Evolutionary conservation across 208 protist species (phyloP).

Genomic region (Leishmania mexicana): DNA sequence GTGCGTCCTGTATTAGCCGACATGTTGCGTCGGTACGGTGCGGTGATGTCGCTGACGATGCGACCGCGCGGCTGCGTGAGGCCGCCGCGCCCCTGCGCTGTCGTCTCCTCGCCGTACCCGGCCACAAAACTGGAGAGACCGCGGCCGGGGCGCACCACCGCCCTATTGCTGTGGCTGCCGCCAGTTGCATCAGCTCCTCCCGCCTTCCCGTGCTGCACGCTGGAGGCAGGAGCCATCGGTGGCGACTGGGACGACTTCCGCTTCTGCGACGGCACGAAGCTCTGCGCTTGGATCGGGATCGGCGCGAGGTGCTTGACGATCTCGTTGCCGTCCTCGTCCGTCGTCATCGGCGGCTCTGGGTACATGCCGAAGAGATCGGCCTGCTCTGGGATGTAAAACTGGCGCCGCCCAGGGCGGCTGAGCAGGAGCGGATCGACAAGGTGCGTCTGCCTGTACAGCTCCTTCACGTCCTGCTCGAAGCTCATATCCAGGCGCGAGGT

Average conservation of each 20-base stretch:
- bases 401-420: slow-evolving; percentile 36
- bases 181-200: background rate
- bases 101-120: slow-evolving; percentile 32
- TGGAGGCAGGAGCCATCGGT: background rate
- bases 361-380: slow-evolving; percentile 60
- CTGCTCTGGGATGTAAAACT: slow-evolving; percentile 47
- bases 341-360: slow-evolving; percentile 29
- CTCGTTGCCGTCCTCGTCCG: slow-evolving; percentile 27
- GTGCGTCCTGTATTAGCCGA: slow-evolving; percentile 16
- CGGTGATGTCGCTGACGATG: slow-evolving; percentile 31
- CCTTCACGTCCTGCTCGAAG: slow-evolving; percentile 67
- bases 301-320: slow-evolving; percentile 19
- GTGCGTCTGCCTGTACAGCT: slow-evolving; percentile 57
- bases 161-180: background rate
- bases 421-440: slow-evolving; percentile 54
- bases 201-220: background rate
- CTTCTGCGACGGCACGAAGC: slow-evolving; percentile 20
- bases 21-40: slow-evolving; percentile 31
- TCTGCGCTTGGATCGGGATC: slow-evolving; percentile 13
- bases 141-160: slow-evolving; percentile 10
- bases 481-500: slow-evolving; percentile 52
- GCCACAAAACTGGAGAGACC: slow-evolving; percentile 21
- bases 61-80: slow-evolving; percentile 29
- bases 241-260: slow-evolving; percentile 7
- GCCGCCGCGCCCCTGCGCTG: background rate